Conservation (phyloP, 1,284 basidiomycete genomes). For the Heterobasidion irregulare region DNA sequence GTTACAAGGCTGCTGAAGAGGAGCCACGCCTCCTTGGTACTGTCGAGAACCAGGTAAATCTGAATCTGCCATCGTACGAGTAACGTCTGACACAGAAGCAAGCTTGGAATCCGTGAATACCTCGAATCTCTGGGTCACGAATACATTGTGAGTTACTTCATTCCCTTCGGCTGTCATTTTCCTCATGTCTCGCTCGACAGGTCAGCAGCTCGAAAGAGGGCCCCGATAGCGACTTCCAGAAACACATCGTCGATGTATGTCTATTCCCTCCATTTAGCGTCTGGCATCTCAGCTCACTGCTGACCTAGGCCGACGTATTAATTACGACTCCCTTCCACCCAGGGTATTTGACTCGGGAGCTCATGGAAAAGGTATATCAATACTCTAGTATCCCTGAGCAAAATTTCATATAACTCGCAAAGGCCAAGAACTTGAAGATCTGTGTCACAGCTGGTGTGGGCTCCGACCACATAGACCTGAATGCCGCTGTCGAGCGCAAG, state of each 20-base stretch:
- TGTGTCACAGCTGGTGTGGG: conserved; percentile 94
- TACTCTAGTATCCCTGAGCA: background rate
- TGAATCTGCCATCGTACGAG: background rate
- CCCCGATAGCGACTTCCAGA: conserved; percentile 78
- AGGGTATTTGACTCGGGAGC: conserved; percentile 2
- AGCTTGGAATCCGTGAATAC: conserved; percentile 73
- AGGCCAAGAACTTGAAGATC: conserved; percentile 88
- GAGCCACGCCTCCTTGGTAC: conserved; percentile 87
- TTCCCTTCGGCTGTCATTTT: conserved; percentile 2
- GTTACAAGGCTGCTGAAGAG: conserved; percentile 64
- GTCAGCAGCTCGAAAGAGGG: conserved; percentile 89
- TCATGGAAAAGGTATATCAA: conserved; percentile 13
- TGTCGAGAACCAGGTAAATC: conserved; percentile 72
- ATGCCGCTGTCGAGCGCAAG: conserved; percentile 76
- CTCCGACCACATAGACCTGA: conserved; percentile 88
- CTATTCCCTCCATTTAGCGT: background rate
- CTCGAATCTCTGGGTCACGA: conserved; percentile 75
- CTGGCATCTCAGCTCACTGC: background rate
- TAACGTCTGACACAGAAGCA: background rate
- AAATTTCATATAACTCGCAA: background rate
- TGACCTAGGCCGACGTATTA: conserved; percentile 1
- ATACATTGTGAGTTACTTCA: conserved; percentile 40
- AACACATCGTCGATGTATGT: conserved; percentile 77
- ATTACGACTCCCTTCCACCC: conserved; percentile 6
- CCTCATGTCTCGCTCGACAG: conserved; percentile 24